Evolutionary conservation across 225 moss, liverwort and hornwort genomes (phyloP), one percentile per base, ranked within the genome.

Genomic region (Polytrichum formosum): DNA sequence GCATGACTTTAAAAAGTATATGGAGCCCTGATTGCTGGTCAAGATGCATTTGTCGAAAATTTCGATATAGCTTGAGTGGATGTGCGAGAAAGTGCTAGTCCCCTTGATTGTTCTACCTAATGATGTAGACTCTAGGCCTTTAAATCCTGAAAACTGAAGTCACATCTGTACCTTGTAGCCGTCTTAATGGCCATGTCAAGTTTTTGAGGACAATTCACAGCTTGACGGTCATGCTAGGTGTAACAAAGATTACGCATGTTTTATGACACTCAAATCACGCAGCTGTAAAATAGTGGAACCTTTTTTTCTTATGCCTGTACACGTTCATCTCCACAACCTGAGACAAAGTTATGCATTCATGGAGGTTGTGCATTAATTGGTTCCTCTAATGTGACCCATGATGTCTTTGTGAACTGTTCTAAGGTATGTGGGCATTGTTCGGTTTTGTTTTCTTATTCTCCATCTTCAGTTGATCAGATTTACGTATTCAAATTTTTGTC

Each of bases 21-120:
- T 16, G 54, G 54, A 6, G 54, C 33, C 55, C 69, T 30, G 56
- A 58, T 72, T 70, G 5, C 63, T 65, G 63, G 65, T 63, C 74
- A 10, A 27, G 72, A 20, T 67, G 68, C 65, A 84, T 81, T 73
- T 72, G 77, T 73, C 73, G 72, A 84, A 84, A 81, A 22, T 67
- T 69, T 46, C 35, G 26, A 31, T 62, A 28, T 22, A n/a, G 30
- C 28, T 23, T 35, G 60, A 2, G 31, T 35, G 18, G 70, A 65
- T 46, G 29, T 33, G 8, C 20, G 20, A n/a, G 2, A 26, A 63
- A 18, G 2, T 26, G 26, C 46, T 46, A 46, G 46, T 35, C 46
- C 46, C 46, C 63, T 25, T 28, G 9, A 28, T 27, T 63, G 28
- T 63, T 28, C 63, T 25, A 63, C 1, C 17, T 28, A 28, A 63